A percentile compares a stretch with the other conserved stretches of the same genome.
Conservation (phyloP, 2,329 filamentous ascomycete genomes). For the Pseudogymnoascus sp. region DNA sequence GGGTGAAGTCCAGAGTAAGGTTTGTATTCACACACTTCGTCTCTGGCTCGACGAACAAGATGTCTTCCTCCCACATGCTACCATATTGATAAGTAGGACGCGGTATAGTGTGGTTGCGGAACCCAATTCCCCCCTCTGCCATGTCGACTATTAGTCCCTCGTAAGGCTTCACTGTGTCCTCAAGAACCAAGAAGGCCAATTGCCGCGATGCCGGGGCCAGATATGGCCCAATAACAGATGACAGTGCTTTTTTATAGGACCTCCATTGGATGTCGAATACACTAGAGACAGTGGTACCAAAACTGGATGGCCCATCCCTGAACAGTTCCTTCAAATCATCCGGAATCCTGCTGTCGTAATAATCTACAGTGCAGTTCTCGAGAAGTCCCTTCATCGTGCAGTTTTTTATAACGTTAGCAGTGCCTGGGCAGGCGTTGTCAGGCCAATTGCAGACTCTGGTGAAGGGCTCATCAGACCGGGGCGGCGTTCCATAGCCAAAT, state of each 20-base stretch:
- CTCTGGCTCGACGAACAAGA: slow-evolving; percentile 40
- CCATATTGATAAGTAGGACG: slow-evolving; percentile 23
- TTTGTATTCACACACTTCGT: slow-evolving; percentile 37
- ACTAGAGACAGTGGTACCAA: slow-evolving; percentile 31
- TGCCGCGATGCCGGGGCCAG: slow-evolving; percentile 24
- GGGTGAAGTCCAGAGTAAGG: slow-evolving; percentile 34
- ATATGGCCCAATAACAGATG: slow-evolving; percentile 13
- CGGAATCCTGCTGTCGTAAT: slow-evolving; percentile 27
- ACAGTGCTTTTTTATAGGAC: slow-evolving; percentile 26
- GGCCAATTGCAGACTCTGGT: slow-evolving; percentile 26
- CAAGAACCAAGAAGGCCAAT: slow-evolving; percentile 15
- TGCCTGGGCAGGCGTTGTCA: slow-evolving; percentile 18
- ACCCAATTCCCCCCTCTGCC: slow-evolving; percentile 34
- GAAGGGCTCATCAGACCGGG: slow-evolving; percentile 27
- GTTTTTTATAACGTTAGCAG: slow-evolving; percentile 18
- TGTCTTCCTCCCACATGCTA: slow-evolving; percentile 37
- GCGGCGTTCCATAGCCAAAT: slow-evolving; percentile 33
- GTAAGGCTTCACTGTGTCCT: slow-evolving; percentile 20
- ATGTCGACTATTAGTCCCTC: slow-evolving; percentile 39
- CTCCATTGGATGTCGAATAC: slow-evolving; percentile 35
- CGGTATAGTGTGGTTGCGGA: slow-evolving; percentile 38
- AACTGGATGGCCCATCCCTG: slow-evolving; percentile 25
- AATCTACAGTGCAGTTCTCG: neutral
- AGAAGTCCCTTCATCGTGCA: slow-evolving; percentile 14
- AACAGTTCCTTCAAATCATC: slow-evolving; percentile 29